A percentile compares a stretch with the other conserved stretches of the same genome.
phyloP scores from a whole-genome alignment of 2,329 filamentous ascomycete genomes.

The Aaosphaeria arxii region DNA sequence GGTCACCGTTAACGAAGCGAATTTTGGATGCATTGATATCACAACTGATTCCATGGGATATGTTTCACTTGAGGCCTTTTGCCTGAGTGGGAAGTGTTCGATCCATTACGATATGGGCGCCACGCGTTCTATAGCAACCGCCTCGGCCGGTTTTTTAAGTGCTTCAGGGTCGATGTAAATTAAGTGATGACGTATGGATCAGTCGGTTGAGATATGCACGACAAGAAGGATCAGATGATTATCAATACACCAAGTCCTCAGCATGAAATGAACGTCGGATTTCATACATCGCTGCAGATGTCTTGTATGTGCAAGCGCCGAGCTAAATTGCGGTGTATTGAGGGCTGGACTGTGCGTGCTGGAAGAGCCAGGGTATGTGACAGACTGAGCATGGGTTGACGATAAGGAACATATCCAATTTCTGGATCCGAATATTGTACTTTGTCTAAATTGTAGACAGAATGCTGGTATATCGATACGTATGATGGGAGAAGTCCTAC shows the following conservation, averaged over 20 bases:
- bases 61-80: no score
- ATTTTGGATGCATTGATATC: no score
- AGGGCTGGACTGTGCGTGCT: slow-evolving; percentile 3
- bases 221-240: slow-evolving; percentile 3
- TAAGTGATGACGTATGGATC: no score
- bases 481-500: background rate
- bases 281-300: no score
- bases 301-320: slow-evolving; percentile 10
- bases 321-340: slow-evolving; percentile 11
- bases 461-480: background rate
- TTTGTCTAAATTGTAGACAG: background rate
- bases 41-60: no score
- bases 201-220: no score
- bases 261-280: slow-evolving; percentile 1
- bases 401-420: slow-evolving; percentile 2
- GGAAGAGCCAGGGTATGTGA: slow-evolving; percentile 6
- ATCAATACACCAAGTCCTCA: slow-evolving; percentile 11
- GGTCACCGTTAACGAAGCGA: no score
- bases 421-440: background rate
- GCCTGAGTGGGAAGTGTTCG: no score
- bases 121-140: no score
- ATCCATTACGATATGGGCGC: no score
- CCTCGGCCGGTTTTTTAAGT: no score
- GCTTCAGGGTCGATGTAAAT: no score
- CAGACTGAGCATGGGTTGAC: slow-evolving; percentile 5